These are phyloP conservation scores for Penicillium sclerotiorum DNA, from an alignment of 2,329 filamentous ascomycete species.

Conservation along the genomic window DNA sequence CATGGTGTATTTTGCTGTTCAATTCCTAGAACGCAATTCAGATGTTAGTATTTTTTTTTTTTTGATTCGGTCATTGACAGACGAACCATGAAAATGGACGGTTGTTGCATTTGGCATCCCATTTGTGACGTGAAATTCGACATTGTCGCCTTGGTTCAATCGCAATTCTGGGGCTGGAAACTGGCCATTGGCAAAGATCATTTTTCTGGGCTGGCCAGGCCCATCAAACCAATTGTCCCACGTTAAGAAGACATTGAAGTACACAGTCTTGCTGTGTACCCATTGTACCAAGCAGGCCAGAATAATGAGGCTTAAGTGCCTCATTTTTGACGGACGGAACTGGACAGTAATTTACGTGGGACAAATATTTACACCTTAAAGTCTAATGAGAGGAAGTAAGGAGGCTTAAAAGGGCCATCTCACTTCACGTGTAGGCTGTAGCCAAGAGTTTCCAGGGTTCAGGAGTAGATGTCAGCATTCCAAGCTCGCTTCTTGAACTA, in stretches of 20 bases:
- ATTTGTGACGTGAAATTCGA: slow-evolving; percentile 28
- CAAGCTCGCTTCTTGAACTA: not conserved
- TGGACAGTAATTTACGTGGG: not conserved
- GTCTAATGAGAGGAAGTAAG: not conserved
- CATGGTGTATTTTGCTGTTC: slow-evolving; percentile 49
- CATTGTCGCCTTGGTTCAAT: slow-evolving; percentile 31
- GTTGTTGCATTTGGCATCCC: slow-evolving; percentile 15
- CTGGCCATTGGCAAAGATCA: slow-evolving; percentile 34
- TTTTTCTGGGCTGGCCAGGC: not conserved
- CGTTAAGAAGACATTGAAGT: not conserved
- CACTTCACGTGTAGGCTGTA: too few relatives aligned
- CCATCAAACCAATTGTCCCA: not conserved
- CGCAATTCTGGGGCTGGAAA: slow-evolving; percentile 35
- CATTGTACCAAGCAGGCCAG: not conserved
- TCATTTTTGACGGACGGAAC: not conserved
- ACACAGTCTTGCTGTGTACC: not conserved
- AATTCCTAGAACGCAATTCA: not conserved
- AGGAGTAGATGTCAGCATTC: not conserved
- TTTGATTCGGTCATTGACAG: not conserved
- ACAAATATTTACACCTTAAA: not conserved
- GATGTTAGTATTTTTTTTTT: not conserved
- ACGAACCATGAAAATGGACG: slow-evolving; percentile 20
- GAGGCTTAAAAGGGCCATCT: not conserved
- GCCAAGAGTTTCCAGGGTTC: too few relatives aligned
- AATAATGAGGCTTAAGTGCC: not conserved